A percentile compares a stretch with the other conserved stretches of the same genome.
Conservation (phyloP, 2,329 filamentous ascomycete species). For the Aspergillus fumigatiaffinis region DNA sequence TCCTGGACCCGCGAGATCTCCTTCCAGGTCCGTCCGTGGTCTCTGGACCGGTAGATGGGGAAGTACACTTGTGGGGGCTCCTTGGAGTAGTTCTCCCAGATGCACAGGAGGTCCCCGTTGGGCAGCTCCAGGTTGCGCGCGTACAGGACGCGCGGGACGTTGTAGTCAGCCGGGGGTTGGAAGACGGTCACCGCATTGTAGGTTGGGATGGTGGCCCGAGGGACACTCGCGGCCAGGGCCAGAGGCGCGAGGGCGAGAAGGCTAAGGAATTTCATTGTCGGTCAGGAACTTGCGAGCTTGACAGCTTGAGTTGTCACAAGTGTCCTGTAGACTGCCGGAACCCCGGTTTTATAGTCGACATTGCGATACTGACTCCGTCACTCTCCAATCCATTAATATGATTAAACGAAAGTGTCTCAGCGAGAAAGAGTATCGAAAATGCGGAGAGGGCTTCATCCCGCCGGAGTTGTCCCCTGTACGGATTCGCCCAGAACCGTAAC, state of each 20-base stretch:
- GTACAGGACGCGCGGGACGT: constrained; percentile 48
- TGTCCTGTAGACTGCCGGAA: neutral
- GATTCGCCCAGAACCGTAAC: constrained; percentile 3
- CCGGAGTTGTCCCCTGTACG: constrained; percentile 20
- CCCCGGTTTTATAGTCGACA: neutral
- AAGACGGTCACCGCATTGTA: constrained; percentile 39
- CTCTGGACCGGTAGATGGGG: constrained; percentile 49
- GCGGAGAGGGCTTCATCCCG: constrained; percentile 11
- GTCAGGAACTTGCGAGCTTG: neutral
- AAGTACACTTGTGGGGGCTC: constrained; percentile 55
- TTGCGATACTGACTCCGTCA: neutral
- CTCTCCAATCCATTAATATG: neutral
- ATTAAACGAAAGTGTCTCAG: neutral
- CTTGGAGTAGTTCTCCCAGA: constrained; percentile 53
- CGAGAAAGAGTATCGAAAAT: neutral
- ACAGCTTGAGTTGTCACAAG: too few species aligned
- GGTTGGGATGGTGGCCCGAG: constrained; percentile 11
- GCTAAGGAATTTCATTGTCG: constrained; percentile 13
- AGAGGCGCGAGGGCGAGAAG: constrained; percentile 9
- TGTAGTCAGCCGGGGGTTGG: constrained; percentile 43
- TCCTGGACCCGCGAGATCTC: constrained; percentile 62
- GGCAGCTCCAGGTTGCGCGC: constrained; percentile 47
- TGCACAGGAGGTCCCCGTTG: constrained; percentile 46
- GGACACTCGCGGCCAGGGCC: constrained; percentile 8
- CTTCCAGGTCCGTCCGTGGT: constrained; percentile 58